Conservation (phyloP, 306 rosid genomes). For the Senna siamea region DNA sequence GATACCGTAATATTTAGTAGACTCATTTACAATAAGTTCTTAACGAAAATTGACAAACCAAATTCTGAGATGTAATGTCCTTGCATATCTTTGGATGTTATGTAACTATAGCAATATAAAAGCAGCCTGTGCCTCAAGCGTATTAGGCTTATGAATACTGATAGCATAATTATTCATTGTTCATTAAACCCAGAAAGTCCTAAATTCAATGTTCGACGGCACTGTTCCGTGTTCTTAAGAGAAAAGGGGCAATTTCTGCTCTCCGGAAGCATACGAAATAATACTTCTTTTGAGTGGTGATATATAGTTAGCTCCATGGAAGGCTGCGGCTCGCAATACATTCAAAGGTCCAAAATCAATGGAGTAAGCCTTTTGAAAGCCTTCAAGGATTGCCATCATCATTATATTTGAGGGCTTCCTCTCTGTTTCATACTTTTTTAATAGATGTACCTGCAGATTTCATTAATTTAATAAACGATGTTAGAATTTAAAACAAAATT, state of each 20-base stretch:
- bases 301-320: constrained; percentile 68
- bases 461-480: no score
- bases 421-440: constrained; percentile 84
- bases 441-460: constrained; percentile 66
- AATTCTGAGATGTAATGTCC: neutral
- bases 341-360: constrained; percentile 89
- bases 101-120: neutral
- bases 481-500: no score
- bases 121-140: neutral
- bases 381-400: constrained; percentile 89
- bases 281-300: constrained; percentile 83
- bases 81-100: neutral
- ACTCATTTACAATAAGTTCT: neutral
- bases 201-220: neutral
- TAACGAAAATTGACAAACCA: neutral
- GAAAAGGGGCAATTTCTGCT: constrained; percentile 72
- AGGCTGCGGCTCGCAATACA: constrained; percentile 74
- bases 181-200: no score
- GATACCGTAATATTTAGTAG: neutral
- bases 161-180: no score
- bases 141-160: neutral
- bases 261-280: constrained; percentile 91
- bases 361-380: constrained; percentile 87
- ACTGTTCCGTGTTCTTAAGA: constrained; percentile 41
- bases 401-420: constrained; percentile 66